Percentiles rank a stretch among this genome's conserved stretches.
Conservation (phyloP, 805 yeast genomes). For the Peterozyma xylosa region DNA sequence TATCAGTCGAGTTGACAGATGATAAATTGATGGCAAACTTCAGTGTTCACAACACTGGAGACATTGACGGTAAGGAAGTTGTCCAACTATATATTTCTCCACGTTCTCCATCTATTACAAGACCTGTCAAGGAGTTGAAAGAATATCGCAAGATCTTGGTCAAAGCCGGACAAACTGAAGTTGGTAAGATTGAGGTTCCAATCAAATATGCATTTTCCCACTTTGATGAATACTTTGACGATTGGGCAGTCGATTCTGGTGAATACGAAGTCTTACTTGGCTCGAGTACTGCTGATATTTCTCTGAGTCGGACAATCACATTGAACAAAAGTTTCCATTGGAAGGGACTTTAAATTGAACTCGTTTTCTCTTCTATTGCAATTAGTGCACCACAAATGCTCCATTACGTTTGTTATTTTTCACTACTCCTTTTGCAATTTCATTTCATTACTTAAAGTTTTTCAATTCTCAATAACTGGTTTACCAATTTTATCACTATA, state of each 20-base stretch:
- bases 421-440: background rate
- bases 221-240: constrained; percentile 39
- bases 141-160: constrained; percentile 45
- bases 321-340: constrained; percentile 8
- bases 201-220: constrained; percentile 46
- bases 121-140: constrained; percentile 56
- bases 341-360: constrained; percentile 9
- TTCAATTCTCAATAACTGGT: no score
- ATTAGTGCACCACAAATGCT: background rate
- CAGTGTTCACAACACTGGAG: constrained; percentile 40
- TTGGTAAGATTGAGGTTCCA: constrained; percentile 28
- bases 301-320: constrained; percentile 3
- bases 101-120: constrained; percentile 26
- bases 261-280: constrained; percentile 44
- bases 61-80: constrained; percentile 41
- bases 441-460: no score
- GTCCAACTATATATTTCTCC: constrained; percentile 43
- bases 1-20: constrained; percentile 22
- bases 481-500: no score
- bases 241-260: constrained; percentile 49
- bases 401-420: background rate
- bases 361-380: no score
- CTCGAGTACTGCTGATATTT: constrained; percentile 16
- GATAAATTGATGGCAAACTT: constrained; percentile 21
- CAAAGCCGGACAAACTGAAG: constrained; percentile 33